phyloP scores from a whole-genome alignment of 768 basidiomycete species.

The Kwoniella bestiolae region DNA sequence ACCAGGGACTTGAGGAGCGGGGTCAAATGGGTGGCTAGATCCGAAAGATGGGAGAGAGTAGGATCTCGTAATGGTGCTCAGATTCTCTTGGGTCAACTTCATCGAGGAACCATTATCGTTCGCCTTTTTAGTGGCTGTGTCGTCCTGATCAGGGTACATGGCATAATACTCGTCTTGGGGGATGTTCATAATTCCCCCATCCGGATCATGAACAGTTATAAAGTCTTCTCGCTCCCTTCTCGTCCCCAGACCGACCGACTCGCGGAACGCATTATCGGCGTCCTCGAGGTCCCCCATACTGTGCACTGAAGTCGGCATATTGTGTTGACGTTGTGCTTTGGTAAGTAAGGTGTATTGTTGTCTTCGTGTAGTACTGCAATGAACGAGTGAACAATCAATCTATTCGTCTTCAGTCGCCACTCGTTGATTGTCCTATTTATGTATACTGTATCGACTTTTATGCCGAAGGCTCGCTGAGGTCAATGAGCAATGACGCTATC shows the following conservation, averaged over 20 bases:
- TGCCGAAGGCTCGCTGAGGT: too few species aligned
- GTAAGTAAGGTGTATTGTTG: too few species aligned
- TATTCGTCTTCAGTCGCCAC: too few species aligned
- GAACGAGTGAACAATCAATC: background rate
- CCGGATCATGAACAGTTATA: background rate
- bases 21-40: background rate
- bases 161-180: background rate
- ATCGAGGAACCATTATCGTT: too few species aligned
- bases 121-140: too few species aligned
- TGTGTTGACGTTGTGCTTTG: background rate
- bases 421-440: too few species aligned
- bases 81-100: background rate
- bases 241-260: background rate
- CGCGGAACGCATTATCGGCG: background rate
- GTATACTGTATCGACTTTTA: too few species aligned
- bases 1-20: background rate
- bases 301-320: background rate
- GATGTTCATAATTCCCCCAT: background rate
- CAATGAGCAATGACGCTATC: too few species aligned
- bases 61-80: background rate
- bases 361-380: background rate
- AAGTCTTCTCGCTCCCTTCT: background rate
- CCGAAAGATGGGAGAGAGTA: background rate
- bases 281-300: background rate
- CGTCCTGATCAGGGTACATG: background rate